These are phyloP conservation scores for Lepidium campestre DNA, from an alignment of 441 rosid species.

Conservation along the genomic window DNA sequence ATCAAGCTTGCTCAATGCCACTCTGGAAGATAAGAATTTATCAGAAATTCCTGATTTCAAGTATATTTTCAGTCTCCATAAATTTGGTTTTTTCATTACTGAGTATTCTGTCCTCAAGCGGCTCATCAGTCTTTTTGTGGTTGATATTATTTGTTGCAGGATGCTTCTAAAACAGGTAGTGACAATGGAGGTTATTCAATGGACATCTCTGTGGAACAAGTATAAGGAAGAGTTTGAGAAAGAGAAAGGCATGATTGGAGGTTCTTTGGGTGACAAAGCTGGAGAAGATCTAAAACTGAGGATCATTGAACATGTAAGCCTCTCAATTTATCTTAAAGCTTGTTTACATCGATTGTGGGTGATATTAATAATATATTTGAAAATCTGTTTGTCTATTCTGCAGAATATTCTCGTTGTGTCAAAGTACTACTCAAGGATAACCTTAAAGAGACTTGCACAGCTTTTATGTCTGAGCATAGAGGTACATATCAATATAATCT, in stretches of 20 bases:
- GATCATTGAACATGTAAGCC: constrained; percentile 84
- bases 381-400: constrained; percentile 3
- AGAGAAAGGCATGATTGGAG: constrained; percentile 85
- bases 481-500: constrained; percentile 33
- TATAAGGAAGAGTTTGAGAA: constrained; percentile 83
- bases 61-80: constrained; percentile 32
- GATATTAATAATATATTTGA: not conserved
- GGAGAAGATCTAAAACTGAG: constrained; percentile 88
- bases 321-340: not conserved
- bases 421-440: constrained; percentile 86
- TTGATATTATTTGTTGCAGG: constrained; percentile 33
- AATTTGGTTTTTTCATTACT: not conserved
- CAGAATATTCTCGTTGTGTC: constrained; percentile 98
- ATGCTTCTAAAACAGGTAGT: constrained; percentile 84
- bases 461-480: constrained; percentile 74
- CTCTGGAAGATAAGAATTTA: constrained; percentile 79
- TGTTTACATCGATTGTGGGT: not conserved
- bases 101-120: not conserved
- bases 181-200: constrained; percentile 94
- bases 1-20: constrained; percentile 84
- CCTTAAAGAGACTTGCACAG: constrained; percentile 82
- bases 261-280: constrained; percentile 86
- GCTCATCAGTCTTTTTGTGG: not conserved
- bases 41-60: constrained; percentile 82
- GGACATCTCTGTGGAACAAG: constrained; percentile 90